Conservation (phyloP, 1,284 basidiomycete genomes). For the Boletus sp. region DNA sequence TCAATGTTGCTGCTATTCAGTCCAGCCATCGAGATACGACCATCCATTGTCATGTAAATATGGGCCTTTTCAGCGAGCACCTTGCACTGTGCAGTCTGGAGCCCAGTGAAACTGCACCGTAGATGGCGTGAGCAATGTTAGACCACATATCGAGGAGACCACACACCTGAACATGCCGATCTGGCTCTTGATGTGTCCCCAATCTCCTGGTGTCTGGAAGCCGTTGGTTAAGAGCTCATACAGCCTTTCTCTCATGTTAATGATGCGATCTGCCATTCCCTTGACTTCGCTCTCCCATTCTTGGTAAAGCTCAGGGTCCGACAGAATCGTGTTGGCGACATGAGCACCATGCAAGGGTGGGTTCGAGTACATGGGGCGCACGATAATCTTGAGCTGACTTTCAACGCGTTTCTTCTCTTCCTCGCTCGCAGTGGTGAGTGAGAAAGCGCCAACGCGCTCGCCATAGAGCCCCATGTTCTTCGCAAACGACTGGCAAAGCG, state of each 20-base stretch:
- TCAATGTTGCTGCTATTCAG: conserved; percentile 87
- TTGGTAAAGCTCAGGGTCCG: conserved; percentile 70
- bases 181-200: conserved; percentile 95
- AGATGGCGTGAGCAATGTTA: conserved; percentile 2
- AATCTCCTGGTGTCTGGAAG: conserved; percentile 88
- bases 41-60: conserved; percentile 89
- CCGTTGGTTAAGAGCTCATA: conserved; percentile 78
- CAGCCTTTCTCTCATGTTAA: conserved; percentile 87
- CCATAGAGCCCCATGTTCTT: conserved; percentile 99
- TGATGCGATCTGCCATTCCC: conserved; percentile 95
- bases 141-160: background rate
- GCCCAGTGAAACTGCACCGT: conserved; percentile 73
- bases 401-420: conserved; percentile 89
- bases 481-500: conserved; percentile 91
- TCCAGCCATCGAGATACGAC: conserved; percentile 95
- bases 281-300: conserved; percentile 93
- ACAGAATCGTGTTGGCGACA: conserved; percentile 83
- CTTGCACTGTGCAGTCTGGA: conserved; percentile 82
- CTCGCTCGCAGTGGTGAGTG: conserved; percentile 66
- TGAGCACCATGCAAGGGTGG: conserved; percentile 94
- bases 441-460: conserved; percentile 95
- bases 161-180: conserved; percentile 90
- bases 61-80: conserved; percentile 88
- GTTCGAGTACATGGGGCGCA: conserved; percentile 98
- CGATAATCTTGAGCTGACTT: conserved; percentile 93